These are phyloP conservation scores for Albugo candida DNA, from an alignment of 352 stramenopile genomes.

Conservation along the genomic window DNA sequence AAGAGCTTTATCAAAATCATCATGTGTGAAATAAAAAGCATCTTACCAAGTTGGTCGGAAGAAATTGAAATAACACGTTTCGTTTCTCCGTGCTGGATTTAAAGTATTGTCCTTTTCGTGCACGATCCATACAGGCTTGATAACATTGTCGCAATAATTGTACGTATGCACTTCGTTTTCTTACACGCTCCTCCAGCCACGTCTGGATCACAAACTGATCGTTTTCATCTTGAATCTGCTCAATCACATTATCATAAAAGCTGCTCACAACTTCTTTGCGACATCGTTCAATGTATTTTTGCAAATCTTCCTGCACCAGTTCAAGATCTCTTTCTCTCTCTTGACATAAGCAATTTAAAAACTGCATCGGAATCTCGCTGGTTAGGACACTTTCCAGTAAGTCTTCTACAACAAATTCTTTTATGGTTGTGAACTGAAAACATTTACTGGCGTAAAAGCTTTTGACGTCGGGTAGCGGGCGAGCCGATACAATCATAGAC, in stretches of 20 bases:
- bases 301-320: conserved; percentile 25
- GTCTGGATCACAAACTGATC: conserved; percentile 41
- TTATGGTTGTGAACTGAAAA: conserved; percentile 51
- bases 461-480: conserved; percentile 51
- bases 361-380: conserved; percentile 63
- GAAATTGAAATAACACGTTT: conserved; percentile 38
- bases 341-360: conserved; percentile 37
- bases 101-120: conserved; percentile 51
- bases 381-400: conserved; percentile 64
- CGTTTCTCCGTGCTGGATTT: conserved; percentile 76
- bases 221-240: conserved; percentile 67
- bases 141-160: conserved; percentile 46
- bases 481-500: conserved; percentile 50
- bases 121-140: conserved; percentile 39
- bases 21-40: not conserved
- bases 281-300: conserved; percentile 36
- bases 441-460: conserved; percentile 62
- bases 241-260: conserved; percentile 67
- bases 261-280: conserved; percentile 35
- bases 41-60: conserved; percentile 54
- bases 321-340: conserved; percentile 33
- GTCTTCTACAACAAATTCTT: conserved; percentile 58
- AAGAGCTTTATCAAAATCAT: not conserved
- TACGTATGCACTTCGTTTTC: conserved; percentile 45
- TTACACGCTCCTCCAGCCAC: conserved; percentile 55